Percentiles rank a stretch among this genome's conserved stretches.
Conservation (phyloP, 306 rosid species). For the Cicer arietinum region DNA sequence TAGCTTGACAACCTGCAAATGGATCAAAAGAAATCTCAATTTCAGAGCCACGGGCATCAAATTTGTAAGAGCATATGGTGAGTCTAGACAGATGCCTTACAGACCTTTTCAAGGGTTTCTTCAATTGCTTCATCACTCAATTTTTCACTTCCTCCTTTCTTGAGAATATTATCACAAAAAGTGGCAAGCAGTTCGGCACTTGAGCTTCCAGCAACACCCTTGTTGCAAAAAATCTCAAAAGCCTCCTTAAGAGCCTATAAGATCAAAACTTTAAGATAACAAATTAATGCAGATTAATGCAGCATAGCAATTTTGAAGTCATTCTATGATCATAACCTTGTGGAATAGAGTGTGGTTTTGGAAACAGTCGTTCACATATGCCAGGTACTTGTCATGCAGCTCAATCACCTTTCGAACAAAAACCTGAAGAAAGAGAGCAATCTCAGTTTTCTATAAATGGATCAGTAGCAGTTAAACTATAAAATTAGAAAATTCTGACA, state of each 20-base stretch:
- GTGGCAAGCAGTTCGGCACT: slow-evolving; percentile 95
- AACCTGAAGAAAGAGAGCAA: slow-evolving; percentile 65
- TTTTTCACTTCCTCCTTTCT: slow-evolving; percentile 96
- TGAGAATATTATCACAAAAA: slow-evolving; percentile 91
- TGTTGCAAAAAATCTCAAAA: slow-evolving; percentile 92
- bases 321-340: slow-evolving; percentile 67
- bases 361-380: slow-evolving; percentile 82
- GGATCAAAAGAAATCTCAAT: not conserved
- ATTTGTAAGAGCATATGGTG: slow-evolving; percentile 15
- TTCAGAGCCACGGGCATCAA: slow-evolving; percentile 22
- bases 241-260: slow-evolving; percentile 91
- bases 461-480: not conserved
- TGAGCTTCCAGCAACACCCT: slow-evolving; percentile 86
- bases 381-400: slow-evolving; percentile 88
- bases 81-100: slow-evolving; percentile 24
- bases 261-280: slow-evolving; percentile 36
- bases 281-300: slow-evolving; percentile 11
- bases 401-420: slow-evolving; percentile 87
- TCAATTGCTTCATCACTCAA: slow-evolving; percentile 95
- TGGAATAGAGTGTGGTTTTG: slow-evolving; percentile 88
- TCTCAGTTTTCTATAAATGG: slow-evolving; percentile 37
- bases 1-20: slow-evolving; percentile 75
- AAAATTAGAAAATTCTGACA: slow-evolving; percentile 5
- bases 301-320: slow-evolving; percentile 19
- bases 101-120: slow-evolving; percentile 94